Evolutionary conservation across 345 rosid genomes (phyloP), one percentile per base, ranked within the genome.

Genomic region (Noccaea bulbosa): DNA sequence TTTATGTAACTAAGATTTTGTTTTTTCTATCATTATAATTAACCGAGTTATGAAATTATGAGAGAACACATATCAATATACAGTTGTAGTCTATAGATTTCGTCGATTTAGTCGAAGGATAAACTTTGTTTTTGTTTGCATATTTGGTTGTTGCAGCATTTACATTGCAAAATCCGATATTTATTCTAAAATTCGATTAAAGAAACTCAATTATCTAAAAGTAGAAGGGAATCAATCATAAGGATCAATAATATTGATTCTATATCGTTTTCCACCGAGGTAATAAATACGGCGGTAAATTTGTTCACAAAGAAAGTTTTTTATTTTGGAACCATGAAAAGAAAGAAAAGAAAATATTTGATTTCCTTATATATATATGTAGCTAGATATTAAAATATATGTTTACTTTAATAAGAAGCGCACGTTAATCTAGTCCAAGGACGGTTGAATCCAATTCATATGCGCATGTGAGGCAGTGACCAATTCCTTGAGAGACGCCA

Each of bases 391-490:
- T 11, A 24, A 50, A 60, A 4, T 16, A 4, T n/a, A 20, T 51
- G 62, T 30, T 78, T 35, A 64, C 80, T 81, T 81, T 69, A 63
- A 70, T 68, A 70, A 15, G 69, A 83, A 80, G 87, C 45, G 82
- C 82, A 81, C 82, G 83, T 79, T 75, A 77, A 40, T 65, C 50
- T 3, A 51, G 66, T 38, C 37, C 4, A 47, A n/a, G 83, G 74
- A 74, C 84, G 86, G 71, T 70, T 60, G 38, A 11, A 57, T 48
- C 4, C 4, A 27, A 27, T 74, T 16, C 73, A 67, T 75, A 68
- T 68, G 74, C 64, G 85, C 87, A 85, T 79, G 87, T 87, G 86
- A 79, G 71, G 62, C 61, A 58, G 81, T 70, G 72, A 34, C 73
- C 77, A 67, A 62, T 61, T 78, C 84, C 83, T 79, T 47, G 79